A percentile compares a stretch with the other conserved stretches of the same genome.
Evolutionary conservation across 2,329 filamentous ascomycete genomes (phyloP).

Genomic region (Stachybotrys chartarum): DNA sequence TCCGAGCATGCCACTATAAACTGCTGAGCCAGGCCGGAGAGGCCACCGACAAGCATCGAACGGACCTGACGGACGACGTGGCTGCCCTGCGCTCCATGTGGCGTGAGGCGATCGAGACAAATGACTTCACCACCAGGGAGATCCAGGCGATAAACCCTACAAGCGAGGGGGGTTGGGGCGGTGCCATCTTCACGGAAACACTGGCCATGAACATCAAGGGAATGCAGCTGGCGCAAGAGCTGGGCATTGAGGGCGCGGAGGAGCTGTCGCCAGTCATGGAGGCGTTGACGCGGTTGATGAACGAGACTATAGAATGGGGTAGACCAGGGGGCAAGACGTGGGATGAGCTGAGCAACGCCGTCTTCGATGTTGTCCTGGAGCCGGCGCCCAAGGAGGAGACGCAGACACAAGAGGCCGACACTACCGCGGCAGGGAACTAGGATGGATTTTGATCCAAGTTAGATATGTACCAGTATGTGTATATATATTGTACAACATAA

Average conservation of each 20-base stretch:
- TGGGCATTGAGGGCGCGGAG: slow-evolving; percentile 23
- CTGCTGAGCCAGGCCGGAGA: slow-evolving; percentile 14
- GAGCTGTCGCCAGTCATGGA: slow-evolving; percentile 31
- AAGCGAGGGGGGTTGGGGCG: slow-evolving; percentile 4
- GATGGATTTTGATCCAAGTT: not conserved
- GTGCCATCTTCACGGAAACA: not conserved
- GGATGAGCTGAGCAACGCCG: not conserved
- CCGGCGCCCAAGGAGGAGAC: slow-evolving; percentile 1
- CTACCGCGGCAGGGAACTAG: not conserved
- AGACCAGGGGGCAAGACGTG: not conserved
- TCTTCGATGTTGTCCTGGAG: not conserved
- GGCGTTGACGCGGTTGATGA: slow-evolving; percentile 27
- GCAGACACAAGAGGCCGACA: not conserved
- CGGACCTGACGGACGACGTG: slow-evolving; percentile 20
- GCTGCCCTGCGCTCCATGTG: slow-evolving; percentile 18
- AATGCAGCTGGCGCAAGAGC: slow-evolving; percentile 34
- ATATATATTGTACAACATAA: slow-evolving; percentile 17
- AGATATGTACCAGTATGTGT: slow-evolving; percentile 18
- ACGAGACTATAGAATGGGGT: slow-evolving; percentile 16
- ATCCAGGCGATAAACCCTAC: slow-evolving; percentile 16
- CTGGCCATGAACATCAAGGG: slow-evolving; percentile 30
- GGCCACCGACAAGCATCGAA: slow-evolving; percentile 14
- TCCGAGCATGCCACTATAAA: slow-evolving; percentile 16
- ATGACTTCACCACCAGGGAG: slow-evolving; percentile 7
- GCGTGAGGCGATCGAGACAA: slow-evolving; percentile 5